Evolutionary conservation across 768 basidiomycete genomes (phyloP).

Genomic region (Termitomyces sp.): DNA sequence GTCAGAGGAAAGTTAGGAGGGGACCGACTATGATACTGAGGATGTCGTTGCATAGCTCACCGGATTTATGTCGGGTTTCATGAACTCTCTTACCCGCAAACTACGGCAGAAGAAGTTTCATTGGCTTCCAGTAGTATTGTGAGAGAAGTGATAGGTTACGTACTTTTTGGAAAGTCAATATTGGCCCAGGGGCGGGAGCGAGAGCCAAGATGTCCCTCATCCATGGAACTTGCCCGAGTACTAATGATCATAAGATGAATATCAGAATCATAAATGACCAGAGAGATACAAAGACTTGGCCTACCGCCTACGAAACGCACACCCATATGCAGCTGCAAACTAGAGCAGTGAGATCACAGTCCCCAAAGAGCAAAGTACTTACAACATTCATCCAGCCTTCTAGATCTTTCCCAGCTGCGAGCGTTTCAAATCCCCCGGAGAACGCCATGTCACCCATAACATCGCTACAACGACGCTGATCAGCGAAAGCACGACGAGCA

Average conservation of each 20-base stretch:
- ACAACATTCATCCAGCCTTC: constrained; percentile 21
- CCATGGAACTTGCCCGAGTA: constrained; percentile 20
- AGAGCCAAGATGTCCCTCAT: constrained; percentile 14
- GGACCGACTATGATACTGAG: constrained; percentile 17
- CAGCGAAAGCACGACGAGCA: not conserved
- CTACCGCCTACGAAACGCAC: constrained; percentile 15
- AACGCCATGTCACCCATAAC: constrained; percentile 22
- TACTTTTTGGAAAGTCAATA: constrained; percentile 15
- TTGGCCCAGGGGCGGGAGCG: constrained; percentile 14
- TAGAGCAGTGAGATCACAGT: not conserved
- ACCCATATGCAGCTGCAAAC: constrained; percentile 14
- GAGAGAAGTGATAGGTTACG: not conserved
- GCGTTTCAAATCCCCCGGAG: constrained; percentile 21
- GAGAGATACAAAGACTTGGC: not conserved
- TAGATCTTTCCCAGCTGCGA: constrained; percentile 15
- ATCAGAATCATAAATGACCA: not conserved
- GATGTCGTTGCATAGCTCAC: constrained; percentile 11
- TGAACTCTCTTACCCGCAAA: constrained; percentile 12
- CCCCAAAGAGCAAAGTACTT: not conserved
- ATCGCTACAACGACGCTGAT: constrained; percentile 10
- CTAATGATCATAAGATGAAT: not conserved
- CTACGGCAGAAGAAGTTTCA: not conserved
- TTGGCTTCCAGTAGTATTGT: not conserved
- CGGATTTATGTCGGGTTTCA: constrained; percentile 9
- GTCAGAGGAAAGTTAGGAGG: not conserved